Percentiles rank a stretch among this genome's conserved stretches.
Conservation (phyloP, 176 grass and related monocot species). For the Paspalum vaginatum region DNA sequence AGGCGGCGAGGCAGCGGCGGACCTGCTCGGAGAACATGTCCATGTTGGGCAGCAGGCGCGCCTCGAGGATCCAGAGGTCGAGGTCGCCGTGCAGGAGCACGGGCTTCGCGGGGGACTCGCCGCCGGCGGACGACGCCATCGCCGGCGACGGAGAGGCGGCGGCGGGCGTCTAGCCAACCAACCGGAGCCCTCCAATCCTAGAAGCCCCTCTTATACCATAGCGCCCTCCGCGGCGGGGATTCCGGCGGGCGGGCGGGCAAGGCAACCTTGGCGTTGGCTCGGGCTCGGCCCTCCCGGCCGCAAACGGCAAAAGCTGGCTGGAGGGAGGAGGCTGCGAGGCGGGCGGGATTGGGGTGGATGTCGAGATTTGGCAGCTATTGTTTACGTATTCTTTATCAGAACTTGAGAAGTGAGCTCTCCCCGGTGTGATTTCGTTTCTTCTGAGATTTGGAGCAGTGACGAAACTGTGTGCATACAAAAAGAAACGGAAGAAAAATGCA, state of each 20-base stretch:
- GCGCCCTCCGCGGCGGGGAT: constrained; percentile 22
- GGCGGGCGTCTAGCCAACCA: neutral
- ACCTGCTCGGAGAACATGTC: constrained; percentile 85
- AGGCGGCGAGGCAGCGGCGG: constrained; percentile 65
- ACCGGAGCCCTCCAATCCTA: neutral
- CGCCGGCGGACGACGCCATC: constrained; percentile 51
- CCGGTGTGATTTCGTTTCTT: neutral
- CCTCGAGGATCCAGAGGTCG: constrained; percentile 74
- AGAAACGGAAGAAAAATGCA: neutral
- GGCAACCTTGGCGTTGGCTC: neutral
- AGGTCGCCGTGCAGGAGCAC: constrained; percentile 84
- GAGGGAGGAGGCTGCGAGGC: neutral
- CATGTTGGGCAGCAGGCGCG: constrained; percentile 92
- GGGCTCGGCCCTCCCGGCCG: neutral
- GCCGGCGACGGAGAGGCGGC: constrained; percentile 19
- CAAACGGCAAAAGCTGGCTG: constrained; percentile 19
- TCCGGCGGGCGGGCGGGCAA: constrained; percentile 30
- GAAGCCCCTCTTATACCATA: neutral
- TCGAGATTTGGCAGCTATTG: constrained; percentile 32
- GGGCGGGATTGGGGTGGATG: constrained; percentile 15
- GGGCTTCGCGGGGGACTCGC: constrained; percentile 47
- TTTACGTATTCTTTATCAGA: too few relatives aligned
- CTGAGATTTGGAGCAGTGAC: neutral
- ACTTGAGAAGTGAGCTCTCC: neutral
- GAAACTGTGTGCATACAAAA: neutral